Conservation (phyloP, 192 early-diverging fungal genomes). For the Entrophospora sp. region DNA sequence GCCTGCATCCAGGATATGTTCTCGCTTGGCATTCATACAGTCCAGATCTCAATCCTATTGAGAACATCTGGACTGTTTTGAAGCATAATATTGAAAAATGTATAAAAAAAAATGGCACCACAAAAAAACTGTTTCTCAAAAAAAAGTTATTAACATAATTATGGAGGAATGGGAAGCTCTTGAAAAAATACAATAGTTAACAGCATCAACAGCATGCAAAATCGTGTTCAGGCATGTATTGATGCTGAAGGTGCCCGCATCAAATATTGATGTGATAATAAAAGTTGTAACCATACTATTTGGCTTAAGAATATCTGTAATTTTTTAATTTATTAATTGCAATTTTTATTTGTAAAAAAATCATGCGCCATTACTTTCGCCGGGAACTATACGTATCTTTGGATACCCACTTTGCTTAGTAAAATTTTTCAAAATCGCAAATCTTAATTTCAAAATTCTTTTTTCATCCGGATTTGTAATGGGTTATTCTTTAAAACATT, state of each 20-base stretch:
- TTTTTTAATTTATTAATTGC: not conserved
- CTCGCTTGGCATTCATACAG: not conserved
- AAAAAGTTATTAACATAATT: not conserved
- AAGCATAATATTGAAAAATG: not conserved
- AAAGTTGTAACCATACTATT: not conserved
- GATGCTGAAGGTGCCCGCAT: not conserved
- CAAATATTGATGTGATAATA: not conserved
- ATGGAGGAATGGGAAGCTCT: not conserved
- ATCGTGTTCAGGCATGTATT: not conserved
- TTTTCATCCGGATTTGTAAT: too few relatives aligned
- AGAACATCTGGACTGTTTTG: too few relatives aligned
- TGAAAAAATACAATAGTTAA: not conserved
- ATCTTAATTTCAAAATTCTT: too few relatives aligned
- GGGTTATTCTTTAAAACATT: too few relatives aligned
- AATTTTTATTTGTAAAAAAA: not conserved
- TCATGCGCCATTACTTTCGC: not conserved
- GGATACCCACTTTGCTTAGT: too few relatives aligned
- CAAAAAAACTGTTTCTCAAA: not conserved
- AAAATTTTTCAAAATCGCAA: too few relatives aligned
- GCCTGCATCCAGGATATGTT: not conserved
- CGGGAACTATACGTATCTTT: not conserved
- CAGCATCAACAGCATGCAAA: not conserved
- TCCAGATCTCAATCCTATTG: slow-evolving; percentile 9
- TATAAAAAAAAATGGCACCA: not conserved
- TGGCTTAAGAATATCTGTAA: not conserved